Evolutionary conservation across 768 basidiomycete genomes (phyloP), one percentile per base, ranked within the genome.

Genomic region (Saitozyma podzolica): DNA sequence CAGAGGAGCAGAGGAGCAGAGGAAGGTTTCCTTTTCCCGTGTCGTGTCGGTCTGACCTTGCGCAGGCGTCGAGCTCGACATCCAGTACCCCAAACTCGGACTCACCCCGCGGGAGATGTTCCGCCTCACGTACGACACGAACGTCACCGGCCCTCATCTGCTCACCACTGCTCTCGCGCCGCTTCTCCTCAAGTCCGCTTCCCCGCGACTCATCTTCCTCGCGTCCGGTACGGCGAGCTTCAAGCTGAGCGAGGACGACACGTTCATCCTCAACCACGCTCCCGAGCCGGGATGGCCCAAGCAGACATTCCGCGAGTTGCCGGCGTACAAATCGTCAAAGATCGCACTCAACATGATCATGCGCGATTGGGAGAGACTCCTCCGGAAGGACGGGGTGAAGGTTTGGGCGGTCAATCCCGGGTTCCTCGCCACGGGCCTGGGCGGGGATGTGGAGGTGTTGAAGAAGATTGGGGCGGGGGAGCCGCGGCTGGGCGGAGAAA

Each of bases 341-440:
- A 66, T 65, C 11, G 72, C 58, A 11, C 42, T 70, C 61, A 70
- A 71, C 37, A 73, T 74, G 72, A 61, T 72, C 60, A 53, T 62
- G 14, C 29, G 58, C 0, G 70, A 74, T 40, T 74, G 64, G 67
- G 40, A 14, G 14, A 60, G 70, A 16, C 49, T 66, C 8, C 53
- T 74, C 16, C 50, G 59, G 47, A 61, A 71, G 29, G 72, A 74
- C 57, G 53, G 54, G 7, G 63, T 72, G 54, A 67, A 63, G 51
- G 60, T 74, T 2, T 59, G 50, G n/a, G 40, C 54, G 29, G 49
- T 74, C 50, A 52, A 55, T 17, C 72, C 72, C 9, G 72, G 72
- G 19, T 66, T 61, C 20, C 40, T 69, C 16, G 67, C 67, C 2
- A 74, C 72, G 0, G 52, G 43, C 16, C 54, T 74, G 8, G 70